These are phyloP conservation scores for Saururus chinensis DNA, from an alignment of 164 flowering plant species.

Conservation along the genomic window DNA sequence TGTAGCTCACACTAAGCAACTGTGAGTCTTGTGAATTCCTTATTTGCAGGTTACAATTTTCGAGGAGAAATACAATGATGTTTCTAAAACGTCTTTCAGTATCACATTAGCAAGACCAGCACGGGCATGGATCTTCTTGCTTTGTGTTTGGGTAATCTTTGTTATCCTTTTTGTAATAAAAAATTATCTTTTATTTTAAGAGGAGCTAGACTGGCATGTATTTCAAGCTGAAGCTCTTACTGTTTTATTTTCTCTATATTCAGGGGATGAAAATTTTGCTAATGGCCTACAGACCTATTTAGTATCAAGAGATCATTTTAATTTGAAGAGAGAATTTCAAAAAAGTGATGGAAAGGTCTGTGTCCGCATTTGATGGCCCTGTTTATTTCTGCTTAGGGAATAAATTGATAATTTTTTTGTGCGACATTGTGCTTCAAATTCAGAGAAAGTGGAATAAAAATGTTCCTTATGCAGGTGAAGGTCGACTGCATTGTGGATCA, in stretches of 20 bases:
- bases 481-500: slow-evolving; percentile 46
- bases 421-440: background rate
- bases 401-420: no score
- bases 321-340: slow-evolving; percentile 64
- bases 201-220: no score
- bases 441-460: no score
- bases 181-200: no score
- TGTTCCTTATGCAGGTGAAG: slow-evolving; percentile 34
- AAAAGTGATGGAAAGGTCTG: slow-evolving; percentile 54
- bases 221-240: background rate
- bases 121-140: slow-evolving; percentile 35
- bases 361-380: background rate
- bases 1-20: background rate
- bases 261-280: slow-evolving; percentile 41
- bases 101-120: slow-evolving; percentile 54
- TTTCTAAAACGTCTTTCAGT: slow-evolving; percentile 42
- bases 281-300: slow-evolving; percentile 41
- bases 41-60: slow-evolving; percentile 45
- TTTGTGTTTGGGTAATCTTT: slow-evolving; percentile 43
- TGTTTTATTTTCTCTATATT: slow-evolving; percentile 6
- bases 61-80: slow-evolving; percentile 57
- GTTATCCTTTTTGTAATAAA: background rate
- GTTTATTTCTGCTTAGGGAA: background rate
- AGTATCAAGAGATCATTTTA: slow-evolving; percentile 50
- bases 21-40: no score